Percentiles rank a stretch among this genome's conserved stretches.
These are phyloP conservation scores for Nothophaeocryptopus gaeumannii DNA, from an alignment of 2,329 filamentous ascomycete genomes.

Conservation along the genomic window DNA sequence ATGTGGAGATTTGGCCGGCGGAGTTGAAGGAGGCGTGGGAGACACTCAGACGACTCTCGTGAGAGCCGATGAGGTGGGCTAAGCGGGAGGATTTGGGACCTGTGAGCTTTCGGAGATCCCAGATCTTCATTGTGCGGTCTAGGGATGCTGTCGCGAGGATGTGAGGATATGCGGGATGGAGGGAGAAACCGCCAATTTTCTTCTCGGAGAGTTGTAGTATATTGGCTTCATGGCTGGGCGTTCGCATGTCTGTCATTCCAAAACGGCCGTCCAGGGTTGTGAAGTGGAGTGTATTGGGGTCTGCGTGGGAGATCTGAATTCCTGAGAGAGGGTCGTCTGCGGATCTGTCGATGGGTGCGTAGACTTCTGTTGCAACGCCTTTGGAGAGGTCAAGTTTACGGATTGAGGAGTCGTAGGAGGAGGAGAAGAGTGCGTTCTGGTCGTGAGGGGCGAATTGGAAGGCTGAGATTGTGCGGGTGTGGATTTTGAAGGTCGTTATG, in stretches of 20 bases:
- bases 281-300: conserved; percentile 77
- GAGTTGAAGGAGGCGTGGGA: conserved; percentile 89
- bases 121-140: conserved; percentile 84
- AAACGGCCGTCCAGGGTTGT: conserved; percentile 80
- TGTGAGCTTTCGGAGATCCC: conserved; percentile 81
- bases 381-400: conserved; percentile 80
- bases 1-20: conserved; percentile 81
- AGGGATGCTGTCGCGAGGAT: conserved; percentile 85
- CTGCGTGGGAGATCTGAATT: conserved; percentile 70
- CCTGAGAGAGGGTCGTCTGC: conserved; percentile 79
- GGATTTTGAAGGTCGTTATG: conserved; percentile 87
- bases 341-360: conserved; percentile 66
- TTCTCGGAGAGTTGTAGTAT: conserved; percentile 75
- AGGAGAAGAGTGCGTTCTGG: conserved; percentile 72
- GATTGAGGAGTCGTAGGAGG: conserved; percentile 91
- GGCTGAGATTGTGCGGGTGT: conserved; percentile 81
- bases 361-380: conserved; percentile 75
- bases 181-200: conserved; percentile 91
- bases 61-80: conserved; percentile 74
- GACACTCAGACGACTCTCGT: conserved; percentile 78
- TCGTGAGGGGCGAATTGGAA: conserved; percentile 76
- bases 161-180: conserved; percentile 77
- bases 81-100: conserved; percentile 57
- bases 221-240: conserved; percentile 49
- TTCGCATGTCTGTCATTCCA: conserved; percentile 75